Evolutionary conservation across 768 basidiomycete species (phyloP).

Genomic region (Boletus huronensis): DNA sequence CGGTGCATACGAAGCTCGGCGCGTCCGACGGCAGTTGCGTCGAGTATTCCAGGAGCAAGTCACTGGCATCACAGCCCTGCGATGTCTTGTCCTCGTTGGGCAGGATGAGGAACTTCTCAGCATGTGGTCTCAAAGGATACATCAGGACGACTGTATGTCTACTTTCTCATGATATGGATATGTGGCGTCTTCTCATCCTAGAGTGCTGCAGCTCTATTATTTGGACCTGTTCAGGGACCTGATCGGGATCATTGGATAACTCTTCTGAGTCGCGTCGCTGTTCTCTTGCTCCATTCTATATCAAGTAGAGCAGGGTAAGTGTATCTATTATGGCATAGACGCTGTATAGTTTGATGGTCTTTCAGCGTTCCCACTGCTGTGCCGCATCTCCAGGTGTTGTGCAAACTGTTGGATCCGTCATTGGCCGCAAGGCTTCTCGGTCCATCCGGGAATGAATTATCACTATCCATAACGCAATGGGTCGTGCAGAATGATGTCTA

Average conservation of each 20-base stretch:
- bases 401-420: constrained; percentile 38
- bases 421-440: constrained; percentile 19
- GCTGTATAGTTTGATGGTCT: neutral
- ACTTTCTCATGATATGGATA: neutral
- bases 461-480: constrained; percentile 40
- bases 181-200: neutral
- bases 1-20: constrained; percentile 41
- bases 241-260: constrained; percentile 55
- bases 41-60: constrained; percentile 50
- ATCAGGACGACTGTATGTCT: constrained; percentile 20
- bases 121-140: constrained; percentile 31
- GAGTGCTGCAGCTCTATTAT: constrained; percentile 35
- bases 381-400: constrained; percentile 48
- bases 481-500: constrained; percentile 50
- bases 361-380: constrained; percentile 47
- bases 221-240: constrained; percentile 36
- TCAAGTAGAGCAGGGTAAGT: constrained; percentile 51
- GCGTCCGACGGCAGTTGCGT: constrained; percentile 45
- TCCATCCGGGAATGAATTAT: constrained; percentile 29
- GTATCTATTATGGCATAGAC: neutral
- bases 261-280: constrained; percentile 47
- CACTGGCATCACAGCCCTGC: constrained; percentile 50
- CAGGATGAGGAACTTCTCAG: constrained; percentile 32
- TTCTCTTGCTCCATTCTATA: constrained; percentile 52
- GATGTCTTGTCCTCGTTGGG: constrained; percentile 65